A percentile compares a stretch with the other conserved stretches of the same genome.
Conservation (phyloP, 441 rosid genomes). For the Lepidium campestre region DNA sequence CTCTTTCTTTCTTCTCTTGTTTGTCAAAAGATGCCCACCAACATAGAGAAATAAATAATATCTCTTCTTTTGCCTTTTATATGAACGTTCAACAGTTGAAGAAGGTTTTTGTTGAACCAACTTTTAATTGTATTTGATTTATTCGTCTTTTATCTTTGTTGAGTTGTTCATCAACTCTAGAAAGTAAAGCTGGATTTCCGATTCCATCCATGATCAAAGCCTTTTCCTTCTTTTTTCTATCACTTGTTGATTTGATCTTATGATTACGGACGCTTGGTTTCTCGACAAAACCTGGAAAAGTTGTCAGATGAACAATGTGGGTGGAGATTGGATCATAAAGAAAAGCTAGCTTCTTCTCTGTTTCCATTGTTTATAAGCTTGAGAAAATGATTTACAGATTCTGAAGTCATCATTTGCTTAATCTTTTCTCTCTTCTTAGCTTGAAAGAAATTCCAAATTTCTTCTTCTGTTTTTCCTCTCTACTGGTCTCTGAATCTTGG, state of each 20-base stretch:
- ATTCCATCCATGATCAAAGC: constrained; percentile 7
- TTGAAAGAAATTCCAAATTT: constrained; percentile 9
- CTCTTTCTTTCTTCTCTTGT: constrained; percentile 2
- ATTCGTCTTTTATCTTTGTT: not conserved
- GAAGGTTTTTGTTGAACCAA: constrained; percentile 3
- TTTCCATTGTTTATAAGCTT: not conserved
- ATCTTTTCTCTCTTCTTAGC: constrained; percentile 22
- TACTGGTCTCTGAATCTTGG: constrained; percentile 4
- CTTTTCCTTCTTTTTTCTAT: not conserved
- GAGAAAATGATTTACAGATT: not conserved
- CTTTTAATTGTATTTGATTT: not conserved
- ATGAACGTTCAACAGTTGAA: constrained; percentile 21
- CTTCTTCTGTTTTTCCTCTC: not conserved
- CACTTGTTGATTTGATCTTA: not conserved
- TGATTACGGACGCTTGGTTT: constrained; percentile 11
- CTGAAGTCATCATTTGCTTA: constrained; percentile 16
- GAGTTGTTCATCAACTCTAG: constrained; percentile 23
- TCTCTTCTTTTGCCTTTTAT: not conserved
- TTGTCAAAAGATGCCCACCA: constrained; percentile 36
- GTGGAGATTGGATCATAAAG: constrained; percentile 8
- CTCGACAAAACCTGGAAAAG: constrained; percentile 20
- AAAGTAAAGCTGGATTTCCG: constrained; percentile 2
- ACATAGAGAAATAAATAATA: not conserved
- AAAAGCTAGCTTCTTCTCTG: not conserved
- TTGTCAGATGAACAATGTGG: constrained; percentile 33